Evolutionary conservation across 495 filamentous ascomycete genomes (phyloP).

Genomic region (Hypoxylon subgilvum): DNA sequence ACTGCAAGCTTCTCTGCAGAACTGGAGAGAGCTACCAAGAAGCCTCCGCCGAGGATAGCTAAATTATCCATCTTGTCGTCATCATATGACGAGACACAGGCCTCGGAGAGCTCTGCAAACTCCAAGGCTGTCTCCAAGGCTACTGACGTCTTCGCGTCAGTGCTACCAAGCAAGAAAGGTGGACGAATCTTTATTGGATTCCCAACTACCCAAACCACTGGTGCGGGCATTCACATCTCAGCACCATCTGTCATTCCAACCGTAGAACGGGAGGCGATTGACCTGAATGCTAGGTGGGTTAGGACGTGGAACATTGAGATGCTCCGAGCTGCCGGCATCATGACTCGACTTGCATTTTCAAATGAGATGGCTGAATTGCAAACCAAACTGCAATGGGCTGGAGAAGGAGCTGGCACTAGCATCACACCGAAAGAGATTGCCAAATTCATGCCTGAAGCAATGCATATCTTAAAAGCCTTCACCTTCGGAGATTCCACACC

Average conservation of each 20-base stretch:
- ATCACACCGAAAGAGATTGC: conserved; percentile 59
- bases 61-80: conserved; percentile 86
- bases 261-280: conserved; percentile 96
- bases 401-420: conserved; percentile 50
- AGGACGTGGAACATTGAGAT: conserved; percentile 97
- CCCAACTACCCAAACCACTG: conserved; percentile 95
- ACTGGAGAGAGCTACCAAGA: conserved; percentile 95
- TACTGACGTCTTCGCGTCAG: conserved; percentile 82
- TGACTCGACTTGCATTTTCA: conserved; percentile 83
- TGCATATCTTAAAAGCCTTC: conserved; percentile 81
- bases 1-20: conserved; percentile 72
- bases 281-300: conserved; percentile 92
- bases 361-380: conserved; percentile 83
- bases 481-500: conserved; percentile 89
- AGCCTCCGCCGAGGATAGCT: conserved; percentile 86
- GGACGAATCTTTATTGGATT: conserved; percentile 97
- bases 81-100: conserved; percentile 80
- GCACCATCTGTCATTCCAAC: conserved; percentile 97
- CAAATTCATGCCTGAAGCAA: conserved; percentile 74
- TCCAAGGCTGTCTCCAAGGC: conserved; percentile 57
- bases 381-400: conserved; percentile 55
- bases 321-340: conserved; percentile 86
- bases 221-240: conserved; percentile 94
- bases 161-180: conserved; percentile 82
- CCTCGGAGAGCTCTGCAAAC: conserved; percentile 57